A percentile compares a stretch with the other conserved stretches of the same genome.
Evolutionary conservation across 2,329 filamentous ascomycete species (phyloP).

Genomic region (Cercospora berteroae): DNA sequence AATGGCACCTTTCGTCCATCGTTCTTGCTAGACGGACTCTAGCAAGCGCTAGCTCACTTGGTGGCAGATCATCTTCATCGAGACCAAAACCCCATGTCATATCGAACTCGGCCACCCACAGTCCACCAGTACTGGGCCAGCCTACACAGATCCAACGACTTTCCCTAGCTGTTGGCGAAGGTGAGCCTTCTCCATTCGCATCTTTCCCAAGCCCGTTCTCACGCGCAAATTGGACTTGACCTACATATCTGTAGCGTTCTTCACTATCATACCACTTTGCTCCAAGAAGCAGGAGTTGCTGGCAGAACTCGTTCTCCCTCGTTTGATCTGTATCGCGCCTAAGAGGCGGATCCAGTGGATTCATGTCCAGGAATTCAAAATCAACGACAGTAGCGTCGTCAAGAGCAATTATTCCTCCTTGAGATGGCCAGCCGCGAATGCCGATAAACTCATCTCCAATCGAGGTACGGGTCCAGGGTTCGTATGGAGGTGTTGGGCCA

Average conservation of each 20-base stretch:
- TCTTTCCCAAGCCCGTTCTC: neutral
- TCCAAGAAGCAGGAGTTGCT: neutral
- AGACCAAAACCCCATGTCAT: neutral
- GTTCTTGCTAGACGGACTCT: neutral
- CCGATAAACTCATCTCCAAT: neutral
- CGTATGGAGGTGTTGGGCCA: neutral
- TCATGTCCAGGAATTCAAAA: neutral
- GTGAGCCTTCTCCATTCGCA: neutral
- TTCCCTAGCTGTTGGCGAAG: neutral
- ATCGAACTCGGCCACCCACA: neutral
- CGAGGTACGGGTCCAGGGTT: neutral
- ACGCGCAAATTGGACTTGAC: neutral
- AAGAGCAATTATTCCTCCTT: neutral
- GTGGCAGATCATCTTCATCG: neutral
- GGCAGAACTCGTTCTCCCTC: neutral
- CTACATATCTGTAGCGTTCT: neutral
- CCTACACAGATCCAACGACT: neutral
- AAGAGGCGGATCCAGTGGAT: neutral
- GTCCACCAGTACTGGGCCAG: neutral
- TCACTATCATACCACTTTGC: neutral
- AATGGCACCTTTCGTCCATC: neutral
- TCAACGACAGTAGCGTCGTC: neutral
- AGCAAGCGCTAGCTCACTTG: neutral
- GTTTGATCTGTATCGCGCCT: neutral
- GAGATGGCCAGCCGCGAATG: neutral